Evolutionary conservation across 192 early-diverging fungal species (phyloP), one percentile per base, ranked within the genome.

Genomic region (Phycomyces nitens): DNA sequence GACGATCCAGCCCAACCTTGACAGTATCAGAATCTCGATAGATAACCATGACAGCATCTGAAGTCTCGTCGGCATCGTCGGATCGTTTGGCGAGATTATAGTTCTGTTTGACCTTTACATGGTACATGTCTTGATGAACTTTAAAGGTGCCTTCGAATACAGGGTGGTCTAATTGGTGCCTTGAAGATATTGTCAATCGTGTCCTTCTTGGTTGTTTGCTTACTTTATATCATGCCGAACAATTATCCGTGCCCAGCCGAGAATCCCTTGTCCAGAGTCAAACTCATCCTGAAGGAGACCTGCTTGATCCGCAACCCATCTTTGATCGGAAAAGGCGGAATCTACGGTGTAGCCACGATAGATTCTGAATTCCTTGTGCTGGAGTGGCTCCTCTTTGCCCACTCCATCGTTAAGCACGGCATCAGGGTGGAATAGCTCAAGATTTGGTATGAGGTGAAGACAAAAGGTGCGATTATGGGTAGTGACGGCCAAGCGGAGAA

Each of bases 391-490:
- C 56, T 62, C 34, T 53, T 65, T 20, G 27, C 49, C 40, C 47
- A n/a, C 9, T 65, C 74, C 62, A 10, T 27, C 18, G 27, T 68
- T 68, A 54, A 75, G 62, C 15, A 63, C 77, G 2, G 85, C 85
- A 3, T 85, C 66, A 0, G 88, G 83, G 66, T 91, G 88, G 51
- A 91, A 66, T 41, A 91, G 61, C 64, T 89, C 88, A 15, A 72
- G 55, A 70, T 91, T 91, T 24, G 86, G 88, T 63, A 84, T 80
- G 22, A 91, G 72, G 43, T 89, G 64, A 43, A 91, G 69, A 51
- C 69, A 64, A 56, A 88, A 88, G 1, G 88, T 88, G 22, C 76
- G 77, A 67, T 88, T 88, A 77, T 75, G 88, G 22, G 84, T 84
- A 8, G 57, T 69, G 41, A 91, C 73, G 26, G 79, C 64, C 3